phyloP scores from a whole-genome alignment of 192 early-diverging fungal genomes.

The Gonapodya prolifera region DNA sequence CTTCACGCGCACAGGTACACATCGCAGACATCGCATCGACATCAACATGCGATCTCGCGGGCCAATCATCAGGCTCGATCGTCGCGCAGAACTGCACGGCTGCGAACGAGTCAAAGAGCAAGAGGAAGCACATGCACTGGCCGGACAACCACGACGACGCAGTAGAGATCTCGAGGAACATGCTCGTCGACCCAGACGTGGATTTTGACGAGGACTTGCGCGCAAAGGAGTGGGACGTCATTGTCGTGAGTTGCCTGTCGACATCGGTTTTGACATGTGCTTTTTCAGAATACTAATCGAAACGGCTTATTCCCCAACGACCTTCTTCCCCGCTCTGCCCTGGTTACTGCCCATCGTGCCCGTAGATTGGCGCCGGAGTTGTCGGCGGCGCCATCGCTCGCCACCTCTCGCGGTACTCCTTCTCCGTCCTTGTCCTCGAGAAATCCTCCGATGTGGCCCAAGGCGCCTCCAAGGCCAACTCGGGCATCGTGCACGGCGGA shows the following conservation, averaged over 20 bases:
- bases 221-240: not conserved
- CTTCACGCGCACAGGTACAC: no score
- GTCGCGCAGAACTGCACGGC: not conserved
- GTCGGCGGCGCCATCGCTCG: slow-evolving; percentile 31
- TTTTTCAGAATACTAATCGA: not conserved
- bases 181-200: not conserved
- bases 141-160: not conserved
- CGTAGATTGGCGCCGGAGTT: slow-evolving; percentile 24
- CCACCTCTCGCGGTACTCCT: slow-evolving; percentile 16
- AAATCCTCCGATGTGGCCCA: slow-evolving; percentile 24
- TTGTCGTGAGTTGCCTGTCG: not conserved
- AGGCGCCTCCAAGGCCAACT: slow-evolving; percentile 28
- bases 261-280: not conserved
- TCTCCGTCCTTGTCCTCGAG: slow-evolving; percentile 23
- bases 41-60: no score
- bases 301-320: not conserved
- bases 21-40: no score
- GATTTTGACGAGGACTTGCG: not conserved
- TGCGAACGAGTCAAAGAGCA: not conserved
- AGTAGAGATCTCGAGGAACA: not conserved
- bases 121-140: not conserved
- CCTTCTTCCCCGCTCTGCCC: not conserved
- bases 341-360: not conserved
- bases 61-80: no score
- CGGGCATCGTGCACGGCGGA: slow-evolving; percentile 30